Evolutionary conservation across 2,329 filamentous ascomycete genomes (phyloP).

Genomic region (Dactylella cylindrospora): DNA sequence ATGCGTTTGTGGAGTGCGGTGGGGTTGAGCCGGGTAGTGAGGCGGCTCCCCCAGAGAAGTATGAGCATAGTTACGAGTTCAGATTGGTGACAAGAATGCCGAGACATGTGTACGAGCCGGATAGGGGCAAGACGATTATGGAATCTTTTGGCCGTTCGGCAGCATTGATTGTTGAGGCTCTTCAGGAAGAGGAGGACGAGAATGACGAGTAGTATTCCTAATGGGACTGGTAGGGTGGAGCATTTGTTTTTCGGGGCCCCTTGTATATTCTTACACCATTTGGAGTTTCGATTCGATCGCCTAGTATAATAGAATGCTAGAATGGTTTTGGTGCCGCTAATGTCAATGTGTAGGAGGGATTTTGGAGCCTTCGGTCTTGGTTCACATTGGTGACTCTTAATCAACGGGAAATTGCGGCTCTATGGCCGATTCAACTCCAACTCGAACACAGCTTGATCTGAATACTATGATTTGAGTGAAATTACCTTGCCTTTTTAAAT

Average conservation of each 20-base stretch:
- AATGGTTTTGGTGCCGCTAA: too few species aligned
- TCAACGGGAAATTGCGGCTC: too few species aligned
- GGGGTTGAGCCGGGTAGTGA: conserved; percentile 60
- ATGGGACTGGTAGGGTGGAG: too few species aligned
- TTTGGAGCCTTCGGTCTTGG: too few species aligned
- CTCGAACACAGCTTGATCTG: too few species aligned
- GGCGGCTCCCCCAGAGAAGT: conserved; percentile 60
- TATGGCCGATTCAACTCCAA: too few species aligned
- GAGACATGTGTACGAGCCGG: conserved; percentile 73
- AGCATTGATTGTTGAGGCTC: conserved; percentile 83
- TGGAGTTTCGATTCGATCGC: neutral
- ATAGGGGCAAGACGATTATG: conserved; percentile 65
- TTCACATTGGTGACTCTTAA: too few species aligned
- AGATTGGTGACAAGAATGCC: conserved; percentile 83
- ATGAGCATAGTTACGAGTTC: conserved; percentile 82
- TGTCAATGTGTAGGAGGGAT: too few species aligned
- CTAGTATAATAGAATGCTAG: conserved; percentile 11
- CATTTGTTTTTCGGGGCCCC: too few species aligned
- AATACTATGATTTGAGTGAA: too few species aligned
- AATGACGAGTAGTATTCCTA: conserved; percentile 5
- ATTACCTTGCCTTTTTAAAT: too few species aligned
- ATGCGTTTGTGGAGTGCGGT: conserved; percentile 94
- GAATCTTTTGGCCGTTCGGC: conserved; percentile 77
- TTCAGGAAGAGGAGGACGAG: conserved; percentile 59
- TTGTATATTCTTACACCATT: too few species aligned